Conservation (phyloP, 2,329 filamentous ascomycete genomes). For the Penicillium expansum region DNA sequence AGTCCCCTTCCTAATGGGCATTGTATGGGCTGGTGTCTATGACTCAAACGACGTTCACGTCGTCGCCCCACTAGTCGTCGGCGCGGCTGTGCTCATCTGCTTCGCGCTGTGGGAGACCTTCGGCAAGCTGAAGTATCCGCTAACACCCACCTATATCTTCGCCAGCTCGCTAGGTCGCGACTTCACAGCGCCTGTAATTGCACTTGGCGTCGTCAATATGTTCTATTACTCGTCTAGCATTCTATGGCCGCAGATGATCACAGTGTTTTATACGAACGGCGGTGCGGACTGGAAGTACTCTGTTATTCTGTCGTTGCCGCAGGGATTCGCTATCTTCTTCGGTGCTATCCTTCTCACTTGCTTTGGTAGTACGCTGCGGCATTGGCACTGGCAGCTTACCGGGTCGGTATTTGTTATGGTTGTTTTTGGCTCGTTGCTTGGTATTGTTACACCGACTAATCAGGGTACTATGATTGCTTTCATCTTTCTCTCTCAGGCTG, state of each 20-base stretch:
- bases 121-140: conserved; percentile 37
- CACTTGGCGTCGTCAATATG: conserved; percentile 50
- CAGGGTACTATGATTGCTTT: conserved; percentile 50
- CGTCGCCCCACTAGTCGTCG: conserved; percentile 38
- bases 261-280: conserved; percentile 43
- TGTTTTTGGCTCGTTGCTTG: conserved; percentile 47
- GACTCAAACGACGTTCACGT: conserved; percentile 39
- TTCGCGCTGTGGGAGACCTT: conserved; percentile 45
- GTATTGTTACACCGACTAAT: conserved; percentile 43
- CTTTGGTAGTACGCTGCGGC: conserved; percentile 44
- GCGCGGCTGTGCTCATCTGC: conserved; percentile 34
- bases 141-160: conserved; percentile 49
- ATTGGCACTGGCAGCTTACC: conserved; percentile 50
- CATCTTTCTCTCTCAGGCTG: conserved; percentile 46
- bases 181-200: conserved; percentile 48
- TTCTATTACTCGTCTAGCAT: conserved; percentile 52
- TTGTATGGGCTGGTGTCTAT: conserved; percentile 41
- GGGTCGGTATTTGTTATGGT: conserved; percentile 49
- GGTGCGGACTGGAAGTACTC: conserved; percentile 36
- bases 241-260: conserved; percentile 50
- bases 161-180: conserved; percentile 46
- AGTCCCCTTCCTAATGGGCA: conserved; percentile 41
- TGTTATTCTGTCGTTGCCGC: conserved; percentile 43
- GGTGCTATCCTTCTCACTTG: conserved; percentile 44
- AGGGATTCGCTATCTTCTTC: conserved; percentile 47